phyloP scores from a whole-genome alignment of 257 asterid species.

The Fraxinus excelsior region DNA sequence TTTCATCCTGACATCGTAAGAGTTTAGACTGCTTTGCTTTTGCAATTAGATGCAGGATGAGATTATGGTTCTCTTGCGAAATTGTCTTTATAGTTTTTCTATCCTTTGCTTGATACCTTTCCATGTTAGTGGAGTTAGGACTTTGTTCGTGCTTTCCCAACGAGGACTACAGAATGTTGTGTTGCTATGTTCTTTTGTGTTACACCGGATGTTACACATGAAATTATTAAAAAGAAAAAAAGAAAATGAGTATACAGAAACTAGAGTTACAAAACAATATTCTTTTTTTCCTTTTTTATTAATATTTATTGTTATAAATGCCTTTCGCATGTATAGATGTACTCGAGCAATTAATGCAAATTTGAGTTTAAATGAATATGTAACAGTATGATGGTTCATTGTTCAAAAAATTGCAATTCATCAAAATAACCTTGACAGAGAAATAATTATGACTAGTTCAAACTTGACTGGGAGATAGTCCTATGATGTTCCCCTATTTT shows the following conservation, averaged over 20 bases:
- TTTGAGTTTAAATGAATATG: background rate
- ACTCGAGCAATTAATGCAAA: background rate
- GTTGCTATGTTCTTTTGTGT: background rate
- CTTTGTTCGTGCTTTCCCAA: background rate
- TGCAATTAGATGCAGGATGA: background rate
- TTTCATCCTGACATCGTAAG: background rate
- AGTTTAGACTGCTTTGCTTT: background rate
- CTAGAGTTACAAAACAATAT: background rate
- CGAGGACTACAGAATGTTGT: background rate
- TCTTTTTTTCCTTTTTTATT: too few species aligned
- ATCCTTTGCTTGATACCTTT: background rate
- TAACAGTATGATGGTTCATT: too few species aligned
- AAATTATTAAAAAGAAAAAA: too few species aligned
- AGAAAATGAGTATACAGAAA: background rate
- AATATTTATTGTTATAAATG: too few species aligned
- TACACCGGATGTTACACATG: background rate
- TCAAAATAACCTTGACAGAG: background rate
- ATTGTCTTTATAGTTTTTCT: background rate
- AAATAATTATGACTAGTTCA: too few species aligned
- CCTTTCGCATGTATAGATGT: background rate
- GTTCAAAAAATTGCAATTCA: background rate
- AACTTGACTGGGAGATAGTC: too few species aligned
- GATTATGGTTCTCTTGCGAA: background rate
- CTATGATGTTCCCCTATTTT: too few species aligned
- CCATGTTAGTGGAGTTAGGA: background rate